These are phyloP conservation scores for Pugionium dolabratum DNA, from an alignment of 345 rosid species.

Conservation along the genomic window DNA sequence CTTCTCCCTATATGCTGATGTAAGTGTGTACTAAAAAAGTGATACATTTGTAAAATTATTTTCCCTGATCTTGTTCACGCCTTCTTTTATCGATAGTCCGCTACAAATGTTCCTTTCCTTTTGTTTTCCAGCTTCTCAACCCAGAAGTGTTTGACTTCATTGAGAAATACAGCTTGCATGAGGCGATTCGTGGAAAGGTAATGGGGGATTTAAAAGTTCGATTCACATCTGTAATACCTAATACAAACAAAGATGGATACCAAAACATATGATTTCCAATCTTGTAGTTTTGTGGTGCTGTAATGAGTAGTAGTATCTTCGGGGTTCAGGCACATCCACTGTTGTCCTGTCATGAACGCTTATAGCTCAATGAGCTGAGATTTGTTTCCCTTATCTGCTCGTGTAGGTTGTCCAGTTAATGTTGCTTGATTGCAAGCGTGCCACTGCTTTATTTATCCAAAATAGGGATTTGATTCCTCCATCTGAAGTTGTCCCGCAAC, in stretches of 20 bases:
- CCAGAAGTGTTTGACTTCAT: constrained; percentile 84
- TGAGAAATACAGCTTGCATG: constrained; percentile 82
- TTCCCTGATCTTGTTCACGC: constrained; percentile 15
- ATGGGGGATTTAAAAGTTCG: background rate
- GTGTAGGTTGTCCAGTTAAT: constrained; percentile 87
- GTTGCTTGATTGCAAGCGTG: constrained; percentile 85
- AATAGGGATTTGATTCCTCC: constrained; percentile 81
- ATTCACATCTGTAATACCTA: no score
- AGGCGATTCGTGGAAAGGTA: constrained; percentile 92
- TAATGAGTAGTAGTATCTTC: constrained; percentile 8
- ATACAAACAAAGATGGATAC: constrained; percentile 1
- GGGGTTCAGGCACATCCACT: constrained; percentile 8
- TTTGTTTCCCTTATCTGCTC: constrained; percentile 26
- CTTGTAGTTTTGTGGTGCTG: constrained; percentile 18
- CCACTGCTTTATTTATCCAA: constrained; percentile 76
- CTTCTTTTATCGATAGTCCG: constrained; percentile 7
- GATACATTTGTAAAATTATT: constrained; percentile 1
- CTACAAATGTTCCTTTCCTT: constrained; percentile 23
- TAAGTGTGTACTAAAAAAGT: constrained; percentile 50
- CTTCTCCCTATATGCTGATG: constrained; percentile 92
- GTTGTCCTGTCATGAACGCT: constrained; percentile 12
- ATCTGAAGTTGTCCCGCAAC: constrained; percentile 79
- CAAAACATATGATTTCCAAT: background rate
- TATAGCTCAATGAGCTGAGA: background rate
- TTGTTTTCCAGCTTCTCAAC: constrained; percentile 81